Evolutionary conservation across 768 basidiomycete genomes (phyloP), one percentile per base, ranked within the genome.

Genomic region (Boletus pseudopeckii): DNA sequence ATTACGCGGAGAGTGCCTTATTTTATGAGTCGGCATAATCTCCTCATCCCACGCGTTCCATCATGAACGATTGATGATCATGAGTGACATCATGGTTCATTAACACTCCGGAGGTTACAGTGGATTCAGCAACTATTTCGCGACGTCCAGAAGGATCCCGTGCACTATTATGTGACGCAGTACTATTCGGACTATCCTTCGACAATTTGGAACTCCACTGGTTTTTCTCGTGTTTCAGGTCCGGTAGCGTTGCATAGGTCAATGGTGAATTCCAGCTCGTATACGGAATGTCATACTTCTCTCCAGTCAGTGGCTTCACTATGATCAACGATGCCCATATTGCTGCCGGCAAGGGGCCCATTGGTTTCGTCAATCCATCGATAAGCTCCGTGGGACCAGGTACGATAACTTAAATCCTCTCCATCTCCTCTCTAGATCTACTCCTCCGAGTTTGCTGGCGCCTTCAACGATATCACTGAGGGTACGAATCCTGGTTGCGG

Each of bases 401-500:
- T 11, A 38, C 10, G 18, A 38, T 43, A 14, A 33, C 15, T 24
- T 24, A 4, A 36, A 5, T 47, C 15, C 6, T 24, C 17, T 20
- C 6, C 2, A 24, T 32, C 17, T 2, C 17, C 10, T 3, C 6
- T 15, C 20, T 42, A 57, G 56, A 57, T 57, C 8, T 57, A 57
- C 11, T 57, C 48, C 11, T 57, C 48, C 7, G 28, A 52, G 28
- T 57, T 57, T 40, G 22, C 43, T 26, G 2, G 4, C 0, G 44
- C 48, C 9, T 51, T 57, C 58, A 70, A 80, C 50, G 80, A 82
- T 51, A 79, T 82, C 48, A 76, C 71, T 1, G 59, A 62, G 5
- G 80, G 80, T 2, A 65, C 64, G 2, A 80, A 79, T 52, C 71
- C 66, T 4, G 77, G 79, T 1, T 79, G 78, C 50, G 72, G 73